phyloP scores from a whole-genome alignment of 2,329 filamentous ascomycete genomes.

The Phialophora tarda region DNA sequence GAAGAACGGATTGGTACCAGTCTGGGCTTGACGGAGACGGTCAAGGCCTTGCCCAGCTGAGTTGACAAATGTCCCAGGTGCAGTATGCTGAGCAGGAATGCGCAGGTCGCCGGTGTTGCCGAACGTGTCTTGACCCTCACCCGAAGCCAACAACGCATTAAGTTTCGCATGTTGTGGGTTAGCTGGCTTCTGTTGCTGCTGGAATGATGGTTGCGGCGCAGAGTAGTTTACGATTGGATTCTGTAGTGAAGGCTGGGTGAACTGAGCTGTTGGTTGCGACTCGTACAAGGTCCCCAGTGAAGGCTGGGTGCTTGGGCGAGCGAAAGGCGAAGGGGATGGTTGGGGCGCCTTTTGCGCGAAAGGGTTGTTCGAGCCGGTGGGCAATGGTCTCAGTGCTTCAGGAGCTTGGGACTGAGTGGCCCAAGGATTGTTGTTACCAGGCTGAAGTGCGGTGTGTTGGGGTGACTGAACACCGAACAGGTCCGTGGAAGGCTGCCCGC shows the following conservation, averaged over 20 bases:
- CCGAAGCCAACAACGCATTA: conserved; percentile 81
- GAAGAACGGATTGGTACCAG: conserved; percentile 89
- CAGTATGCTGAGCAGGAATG: conserved; percentile 94
- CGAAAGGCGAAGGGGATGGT: conserved; percentile 59
- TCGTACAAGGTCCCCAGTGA: conserved; percentile 78
- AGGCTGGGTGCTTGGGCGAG: conserved; percentile 66
- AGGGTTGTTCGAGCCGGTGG: conserved; percentile 96
- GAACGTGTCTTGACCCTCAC: conserved; percentile 95
- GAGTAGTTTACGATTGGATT: conserved; percentile 59
- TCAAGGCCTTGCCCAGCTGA: conserved; percentile 83
- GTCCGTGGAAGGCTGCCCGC: conserved; percentile 51
- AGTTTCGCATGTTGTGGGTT: conserved; percentile 73
- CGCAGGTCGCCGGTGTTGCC: conserved; percentile 96
- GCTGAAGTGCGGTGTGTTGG: conserved; percentile 64
- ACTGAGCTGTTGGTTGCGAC: conserved; percentile 75
- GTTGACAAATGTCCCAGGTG: conserved; percentile 95
- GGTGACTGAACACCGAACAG: conserved; percentile 49
- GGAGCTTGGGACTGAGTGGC: conserved; percentile 66
- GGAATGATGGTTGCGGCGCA: conserved; percentile 51
- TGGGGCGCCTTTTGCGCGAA: conserved; percentile 64
- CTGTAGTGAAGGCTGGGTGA: conserved; percentile 57
- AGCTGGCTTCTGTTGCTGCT: conserved; percentile 47
- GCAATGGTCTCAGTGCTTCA: conserved; percentile 75
- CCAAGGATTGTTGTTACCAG: conserved; percentile 96
- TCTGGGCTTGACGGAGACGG: conserved; percentile 69